Evolutionary conservation across 2,329 filamentous ascomycete genomes (phyloP), one percentile per base, ranked within the genome.

Genomic region (Penicillium sp.): DNA sequence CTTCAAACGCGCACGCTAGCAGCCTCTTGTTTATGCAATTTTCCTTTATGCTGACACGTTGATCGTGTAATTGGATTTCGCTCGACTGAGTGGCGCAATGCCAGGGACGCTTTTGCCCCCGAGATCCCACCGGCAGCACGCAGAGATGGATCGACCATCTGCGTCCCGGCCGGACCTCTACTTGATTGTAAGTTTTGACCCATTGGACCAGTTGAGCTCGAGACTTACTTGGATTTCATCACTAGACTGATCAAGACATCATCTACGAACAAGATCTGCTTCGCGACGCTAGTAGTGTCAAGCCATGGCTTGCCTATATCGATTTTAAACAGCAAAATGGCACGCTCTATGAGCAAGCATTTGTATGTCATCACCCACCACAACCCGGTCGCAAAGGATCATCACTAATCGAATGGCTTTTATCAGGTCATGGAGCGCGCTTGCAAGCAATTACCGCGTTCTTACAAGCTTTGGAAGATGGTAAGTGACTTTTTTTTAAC

Each of bases 391-490:
- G 14, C 43, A 14, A 16, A 26, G 19, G 10, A 44, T 33, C 2
- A 11, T 26, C 48, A 16, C 55, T 65, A 54, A 66, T 49, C 9
- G 11, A 47, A 16, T 38, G 42, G 35, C 17, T 31, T 22, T 36
- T 16, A 28, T 57, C 1, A 79, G 77, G 83, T 91, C 36, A 88
- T 97, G 78, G 94, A 97, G 77, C 86, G 94, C 69, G 93, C 94
- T 55, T 97, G 93, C 74, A 81, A 84, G 61, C 89, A 95, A 67
- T 83, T 99, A 43, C 94, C 94, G 47, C 85, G 94, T 64, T 97
- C 93, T 28, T 99, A 96, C 80, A 99, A 99, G 78, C 81, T 99
- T 46, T 99, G 94, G 94, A 97, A 96, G 77, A 86, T 96, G 85
- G 88, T 90, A 76, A 59, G 61, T 51, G 14, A n/a, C n/a, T 14